Percentiles rank a stretch among this genome's conserved stretches.
phyloP scores from a whole-genome alignment of 176 grass and related monocot species.

The Oryza longistaminata region DNA sequence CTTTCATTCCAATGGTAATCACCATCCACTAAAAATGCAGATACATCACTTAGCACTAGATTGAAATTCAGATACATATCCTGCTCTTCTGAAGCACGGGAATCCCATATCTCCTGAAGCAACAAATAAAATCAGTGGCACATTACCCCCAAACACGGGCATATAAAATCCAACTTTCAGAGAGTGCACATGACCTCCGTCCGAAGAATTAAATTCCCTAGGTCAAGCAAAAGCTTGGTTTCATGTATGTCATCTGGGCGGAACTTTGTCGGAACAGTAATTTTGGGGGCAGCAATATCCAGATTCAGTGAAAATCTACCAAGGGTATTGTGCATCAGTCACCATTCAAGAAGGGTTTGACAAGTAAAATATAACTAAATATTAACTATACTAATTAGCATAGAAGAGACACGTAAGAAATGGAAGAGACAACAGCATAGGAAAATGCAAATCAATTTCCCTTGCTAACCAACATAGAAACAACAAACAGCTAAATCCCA shows the following conservation, averaged over 20 bases:
- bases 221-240: slow-evolving; percentile 90
- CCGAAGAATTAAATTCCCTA: slow-evolving; percentile 88
- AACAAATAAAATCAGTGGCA: slow-evolving; percentile 35
- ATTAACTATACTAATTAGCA: slow-evolving; percentile 21
- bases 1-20: slow-evolving; percentile 75
- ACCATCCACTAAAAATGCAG: slow-evolving; percentile 96
- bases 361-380: slow-evolving; percentile 8
- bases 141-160: slow-evolving; percentile 21
- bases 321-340: slow-evolving; percentile 11
- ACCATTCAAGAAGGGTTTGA: slow-evolving; percentile 10
- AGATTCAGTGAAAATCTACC: slow-evolving; percentile 91
- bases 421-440: background rate
- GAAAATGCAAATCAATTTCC: slow-evolving; percentile 2
- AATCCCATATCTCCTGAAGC: slow-evolving; percentile 88
- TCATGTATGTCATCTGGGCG: slow-evolving; percentile 80
- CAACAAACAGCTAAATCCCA: slow-evolving; percentile 17
- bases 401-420: background rate
- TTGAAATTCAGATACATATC: slow-evolving; percentile 97
- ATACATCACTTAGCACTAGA: slow-evolving; percentile 90
- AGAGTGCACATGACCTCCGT: slow-evolving; percentile 56
- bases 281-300: slow-evolving; percentile 98
- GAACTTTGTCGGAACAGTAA: slow-evolving; percentile 90
- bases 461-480: background rate
- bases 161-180: slow-evolving; percentile 27
- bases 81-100: slow-evolving; percentile 64